phyloP scores from a whole-genome alignment of 345 rosid genomes.

The Lumnitzera racemosa region DNA sequence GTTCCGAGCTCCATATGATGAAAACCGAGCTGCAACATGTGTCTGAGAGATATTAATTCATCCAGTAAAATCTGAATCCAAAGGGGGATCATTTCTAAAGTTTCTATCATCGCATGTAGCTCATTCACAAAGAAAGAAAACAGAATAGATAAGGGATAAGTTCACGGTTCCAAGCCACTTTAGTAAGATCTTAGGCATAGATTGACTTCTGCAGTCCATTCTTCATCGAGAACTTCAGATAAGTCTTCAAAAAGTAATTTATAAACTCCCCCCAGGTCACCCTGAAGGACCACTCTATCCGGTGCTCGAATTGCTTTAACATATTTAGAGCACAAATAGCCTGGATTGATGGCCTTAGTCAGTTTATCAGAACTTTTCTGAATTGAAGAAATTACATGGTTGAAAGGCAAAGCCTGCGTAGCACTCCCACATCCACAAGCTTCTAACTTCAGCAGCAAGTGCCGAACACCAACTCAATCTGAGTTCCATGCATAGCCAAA shows the following conservation, averaged over 20 bases:
- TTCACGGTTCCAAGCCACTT: conserved; percentile 72
- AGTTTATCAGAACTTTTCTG: conserved; percentile 73
- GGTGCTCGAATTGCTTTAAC: conserved; percentile 89
- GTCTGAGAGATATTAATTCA: conserved; percentile 74
- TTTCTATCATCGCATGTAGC: conserved; percentile 92
- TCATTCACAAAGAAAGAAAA: conserved; percentile 95
- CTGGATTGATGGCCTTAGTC: conserved; percentile 62
- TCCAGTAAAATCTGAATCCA: conserved; percentile 69
- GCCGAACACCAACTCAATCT: too few species aligned
- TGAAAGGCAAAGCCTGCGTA: conserved; percentile 55
- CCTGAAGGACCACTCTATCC: conserved; percentile 73
- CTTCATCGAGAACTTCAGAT: conserved; percentile 60
- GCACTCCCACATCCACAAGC: too few species aligned
- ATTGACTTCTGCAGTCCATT: conserved; percentile 83
- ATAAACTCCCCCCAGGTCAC: conserved; percentile 65
- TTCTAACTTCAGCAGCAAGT: too few species aligned
- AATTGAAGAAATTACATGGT: conserved; percentile 60
- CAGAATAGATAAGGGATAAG: conserved; percentile 63
- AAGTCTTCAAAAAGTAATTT: conserved; percentile 68
- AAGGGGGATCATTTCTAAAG: conserved; percentile 54
- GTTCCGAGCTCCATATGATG: too few species aligned
- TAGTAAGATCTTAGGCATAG: conserved; percentile 71
- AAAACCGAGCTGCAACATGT: conserved; percentile 66
- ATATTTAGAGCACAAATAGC: conserved; percentile 54
- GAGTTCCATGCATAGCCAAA: too few species aligned